phyloP scores from a whole-genome alignment of 1,284 basidiomycete genomes.

The Malassezia nana region DNA sequence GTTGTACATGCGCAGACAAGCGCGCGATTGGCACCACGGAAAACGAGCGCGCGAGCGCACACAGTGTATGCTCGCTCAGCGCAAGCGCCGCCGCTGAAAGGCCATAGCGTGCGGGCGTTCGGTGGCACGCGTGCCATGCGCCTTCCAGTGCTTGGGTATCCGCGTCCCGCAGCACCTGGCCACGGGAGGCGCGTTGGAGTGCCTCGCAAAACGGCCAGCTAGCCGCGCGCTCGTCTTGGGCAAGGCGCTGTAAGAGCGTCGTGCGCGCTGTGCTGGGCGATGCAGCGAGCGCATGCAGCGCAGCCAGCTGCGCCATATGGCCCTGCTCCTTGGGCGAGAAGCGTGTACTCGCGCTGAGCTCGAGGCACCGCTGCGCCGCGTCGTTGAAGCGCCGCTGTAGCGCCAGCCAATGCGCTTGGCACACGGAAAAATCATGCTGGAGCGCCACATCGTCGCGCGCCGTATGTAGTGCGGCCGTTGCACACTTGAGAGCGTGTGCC shows the following conservation, averaged over 20 bases:
- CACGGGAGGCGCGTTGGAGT: slow-evolving; percentile 53
- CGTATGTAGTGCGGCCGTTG: slow-evolving; percentile 70
- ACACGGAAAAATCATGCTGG: slow-evolving; percentile 41
- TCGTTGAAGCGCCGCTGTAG: slow-evolving; percentile 83
- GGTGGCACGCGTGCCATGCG: slow-evolving; percentile 48
- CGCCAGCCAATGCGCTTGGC: slow-evolving; percentile 75
- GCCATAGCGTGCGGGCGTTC: slow-evolving; percentile 69
- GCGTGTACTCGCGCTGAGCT: slow-evolving; percentile 54
- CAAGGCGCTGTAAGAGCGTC: slow-evolving; percentile 73
- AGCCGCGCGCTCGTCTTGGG: slow-evolving; percentile 73
- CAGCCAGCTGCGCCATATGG: slow-evolving; percentile 57
- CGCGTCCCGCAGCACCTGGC: slow-evolving; percentile 4
- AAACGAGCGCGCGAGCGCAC: slow-evolving; percentile 69
- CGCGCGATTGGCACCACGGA: neutral
- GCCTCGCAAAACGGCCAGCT: slow-evolving; percentile 75
- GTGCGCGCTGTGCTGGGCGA: slow-evolving; percentile 92
- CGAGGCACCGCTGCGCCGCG: slow-evolving; percentile 87
- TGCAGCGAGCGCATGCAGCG: slow-evolving; percentile 90
- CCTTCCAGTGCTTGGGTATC: neutral
- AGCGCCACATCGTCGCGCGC: slow-evolving; percentile 26
- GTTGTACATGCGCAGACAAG: neutral
- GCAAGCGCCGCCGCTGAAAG: slow-evolving; percentile 63
- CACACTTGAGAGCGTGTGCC: slow-evolving; percentile 90
- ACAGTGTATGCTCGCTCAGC: slow-evolving; percentile 94
- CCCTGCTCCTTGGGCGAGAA: slow-evolving; percentile 28